A percentile compares a stretch with the other conserved stretches of the same genome.
Conservation (phyloP, 1,284 basidiomycete genomes). For the Ustilago trichophora region DNA sequence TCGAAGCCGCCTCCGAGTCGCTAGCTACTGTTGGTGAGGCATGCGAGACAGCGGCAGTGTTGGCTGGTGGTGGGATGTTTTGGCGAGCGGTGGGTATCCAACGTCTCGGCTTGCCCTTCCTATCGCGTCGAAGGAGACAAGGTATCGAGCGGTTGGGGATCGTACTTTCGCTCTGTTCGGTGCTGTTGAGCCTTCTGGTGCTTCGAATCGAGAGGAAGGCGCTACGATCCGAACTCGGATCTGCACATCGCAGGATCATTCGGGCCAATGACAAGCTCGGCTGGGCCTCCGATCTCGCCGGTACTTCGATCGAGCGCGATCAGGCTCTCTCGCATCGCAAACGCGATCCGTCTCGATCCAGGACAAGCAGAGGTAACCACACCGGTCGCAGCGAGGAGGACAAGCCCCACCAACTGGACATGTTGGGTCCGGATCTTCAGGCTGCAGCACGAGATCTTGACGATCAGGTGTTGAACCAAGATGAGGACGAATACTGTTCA, state of each 20-base stretch:
- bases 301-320: conserved; percentile 16
- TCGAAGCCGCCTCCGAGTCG: conserved; percentile 12
- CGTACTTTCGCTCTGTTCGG: conserved; percentile 42
- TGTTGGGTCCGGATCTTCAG: conserved; percentile 23
- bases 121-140: conserved; percentile 37
- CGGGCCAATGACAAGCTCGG: conserved; percentile 42
- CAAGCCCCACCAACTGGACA: conserved; percentile 1
- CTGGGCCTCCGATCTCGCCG: conserved; percentile 28
- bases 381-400: background rate
- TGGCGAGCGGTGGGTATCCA: conserved; percentile 51
- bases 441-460: conserved; percentile 23
- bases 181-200: conserved; percentile 25
- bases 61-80: conserved; percentile 50
- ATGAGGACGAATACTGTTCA: no score
- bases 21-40: conserved; percentile 41
- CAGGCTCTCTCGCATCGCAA: conserved; percentile 27
- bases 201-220: conserved; percentile 19
- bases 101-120: conserved; percentile 22
- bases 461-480: background rate
- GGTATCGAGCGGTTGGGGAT: conserved; percentile 55
- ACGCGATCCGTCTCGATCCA: conserved; percentile 9
- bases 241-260: conserved; percentile 38
- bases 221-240: conserved; percentile 18
- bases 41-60: conserved; percentile 50
- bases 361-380: background rate